Conservation (phyloP, 1,284 basidiomycete species). For the Mycena sp. region DNA sequence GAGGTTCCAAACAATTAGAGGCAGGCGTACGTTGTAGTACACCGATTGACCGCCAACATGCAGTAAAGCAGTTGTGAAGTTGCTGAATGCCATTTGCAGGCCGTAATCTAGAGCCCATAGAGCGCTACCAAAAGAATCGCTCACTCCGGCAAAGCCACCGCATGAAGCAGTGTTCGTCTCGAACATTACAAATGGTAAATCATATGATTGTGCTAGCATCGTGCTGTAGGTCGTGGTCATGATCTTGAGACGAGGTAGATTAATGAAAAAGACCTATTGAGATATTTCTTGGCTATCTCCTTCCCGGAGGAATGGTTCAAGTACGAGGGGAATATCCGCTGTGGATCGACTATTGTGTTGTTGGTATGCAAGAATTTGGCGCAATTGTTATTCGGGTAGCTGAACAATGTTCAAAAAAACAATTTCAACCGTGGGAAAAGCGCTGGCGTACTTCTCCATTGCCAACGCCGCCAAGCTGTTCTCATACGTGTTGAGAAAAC, state of each 20-base stretch:
- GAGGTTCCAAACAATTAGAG: not conserved
- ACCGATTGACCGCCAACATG: slow-evolving; percentile 72
- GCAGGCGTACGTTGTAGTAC: slow-evolving; percentile 65
- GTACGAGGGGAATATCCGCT: slow-evolving; percentile 63
- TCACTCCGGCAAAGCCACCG: slow-evolving; percentile 80
- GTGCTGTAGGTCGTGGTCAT: slow-evolving; percentile 36
- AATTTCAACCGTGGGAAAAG: slow-evolving; percentile 17
- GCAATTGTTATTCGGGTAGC: slow-evolving; percentile 27
- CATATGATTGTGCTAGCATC: slow-evolving; percentile 51
- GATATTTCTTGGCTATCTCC: slow-evolving; percentile 58
- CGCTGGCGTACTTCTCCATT: slow-evolving; percentile 30
- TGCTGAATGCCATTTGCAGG: slow-evolving; percentile 64
- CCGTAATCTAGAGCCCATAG: slow-evolving; percentile 76
- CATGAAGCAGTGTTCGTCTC: slow-evolving; percentile 83
- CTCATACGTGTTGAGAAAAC: slow-evolving; percentile 41
- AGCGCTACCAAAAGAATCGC: slow-evolving; percentile 73
- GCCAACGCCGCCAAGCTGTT: slow-evolving; percentile 21
- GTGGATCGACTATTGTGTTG: slow-evolving; percentile 47
- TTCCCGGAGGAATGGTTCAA: slow-evolving; percentile 65
- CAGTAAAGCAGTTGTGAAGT: slow-evolving; percentile 57
- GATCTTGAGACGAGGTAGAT: slow-evolving; percentile 20
- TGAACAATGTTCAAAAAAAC: not conserved
- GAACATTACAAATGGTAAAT: slow-evolving; percentile 76
- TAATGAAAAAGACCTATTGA: slow-evolving; percentile 40
- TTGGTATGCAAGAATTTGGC: slow-evolving; percentile 13